Evolutionary conservation across 495 filamentous ascomycete species (phyloP), one percentile per base, ranked within the genome.

Genomic region (Talaromyces ruber): DNA sequence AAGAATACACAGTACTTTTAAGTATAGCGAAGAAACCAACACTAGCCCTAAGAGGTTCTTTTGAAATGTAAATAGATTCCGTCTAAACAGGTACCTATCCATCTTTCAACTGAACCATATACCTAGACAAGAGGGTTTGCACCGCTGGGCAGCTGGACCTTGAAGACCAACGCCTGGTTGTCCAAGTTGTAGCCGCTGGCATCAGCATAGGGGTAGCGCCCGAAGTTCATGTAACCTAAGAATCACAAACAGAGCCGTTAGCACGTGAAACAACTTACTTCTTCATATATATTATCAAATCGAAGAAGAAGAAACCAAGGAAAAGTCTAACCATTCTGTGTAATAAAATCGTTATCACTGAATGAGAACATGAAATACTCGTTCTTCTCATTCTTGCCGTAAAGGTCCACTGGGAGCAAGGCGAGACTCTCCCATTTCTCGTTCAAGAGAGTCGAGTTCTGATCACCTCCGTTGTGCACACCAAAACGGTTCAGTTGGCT

Each of bases 401-500:
- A 32, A 16, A 69, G 66, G 65, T 86, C 79, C 9, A 86, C 86
- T 0, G 89, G 88, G 6, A 87, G 78, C 53, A 90, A 67, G 8
- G 84, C 81, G 28, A 94, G 67, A 37, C 81, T 80, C 76, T 94
- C 89, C 90, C 89, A 94, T 69, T 93, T 94, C 78, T 93, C 90
- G 70, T 93, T 89, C 65, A 91, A 70, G 26, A 90, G 70, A 1
- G 67, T 63, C 8, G 65, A 61, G 67, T 87, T 80, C 66, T 83
- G 78, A 1, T 68, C 70, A 0, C 83, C 85, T 2, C 89, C 87
- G 65, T 92, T 91, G 64, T 88, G 86, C 11, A 91, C 65, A 0
- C 83, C 81, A 66, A 92, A 93, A 47, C 83, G 81, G 43, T 77
- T 81, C 25, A 93, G 76, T 74, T 93, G 78, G 12, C 72, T 64